phyloP scores from a whole-genome alignment of 2,329 filamentous ascomycete genomes.

The Pseudocercospora eumusae region DNA sequence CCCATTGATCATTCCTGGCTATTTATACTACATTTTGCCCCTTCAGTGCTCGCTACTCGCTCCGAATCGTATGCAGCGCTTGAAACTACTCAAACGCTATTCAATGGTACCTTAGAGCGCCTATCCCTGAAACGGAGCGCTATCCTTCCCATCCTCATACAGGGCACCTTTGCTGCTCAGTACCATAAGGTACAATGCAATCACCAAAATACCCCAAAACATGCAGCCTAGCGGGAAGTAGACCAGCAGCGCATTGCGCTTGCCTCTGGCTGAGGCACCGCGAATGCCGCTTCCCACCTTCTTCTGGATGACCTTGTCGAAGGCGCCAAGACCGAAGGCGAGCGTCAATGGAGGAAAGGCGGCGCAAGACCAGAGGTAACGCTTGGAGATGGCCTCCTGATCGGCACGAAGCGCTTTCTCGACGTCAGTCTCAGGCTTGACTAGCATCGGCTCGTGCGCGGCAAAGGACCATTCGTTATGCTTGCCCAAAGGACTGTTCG shows the following conservation, averaged over 20 bases:
- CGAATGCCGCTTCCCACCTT: slow-evolving; percentile 26
- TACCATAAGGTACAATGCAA: slow-evolving; percentile 15
- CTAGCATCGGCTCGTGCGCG: slow-evolving; percentile 19
- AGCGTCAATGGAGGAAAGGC: slow-evolving; percentile 30
- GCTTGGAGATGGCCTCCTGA: slow-evolving; percentile 27
- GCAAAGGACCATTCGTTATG: slow-evolving; percentile 15
- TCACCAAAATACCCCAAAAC: slow-evolving; percentile 13
- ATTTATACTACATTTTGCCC: not conserved
- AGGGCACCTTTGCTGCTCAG: slow-evolving; percentile 5
- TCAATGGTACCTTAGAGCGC: not conserved
- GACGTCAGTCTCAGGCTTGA: slow-evolving; percentile 13
- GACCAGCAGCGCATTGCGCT: slow-evolving; percentile 27
- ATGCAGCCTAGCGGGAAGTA: slow-evolving; percentile 27
- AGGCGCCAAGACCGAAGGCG: slow-evolving; percentile 28
- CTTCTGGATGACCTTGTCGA: slow-evolving; percentile 28
- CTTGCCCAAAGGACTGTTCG: slow-evolving; percentile 10
- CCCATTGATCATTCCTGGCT: not conserved
- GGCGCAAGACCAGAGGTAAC: slow-evolving; percentile 16
- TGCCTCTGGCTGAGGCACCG: slow-evolving; percentile 29
- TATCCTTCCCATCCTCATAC: not conserved
- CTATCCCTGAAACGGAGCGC: slow-evolving; percentile 4
- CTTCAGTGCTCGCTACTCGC: not conserved
- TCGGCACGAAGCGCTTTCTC: slow-evolving; percentile 14
- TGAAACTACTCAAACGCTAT: not conserved
- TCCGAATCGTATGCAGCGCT: slow-evolving; percentile 1